Base-by-base conservation (phyloP, 192 early-diverging fungal genomes). In the Bifiguratus adelaidae region DNA sequence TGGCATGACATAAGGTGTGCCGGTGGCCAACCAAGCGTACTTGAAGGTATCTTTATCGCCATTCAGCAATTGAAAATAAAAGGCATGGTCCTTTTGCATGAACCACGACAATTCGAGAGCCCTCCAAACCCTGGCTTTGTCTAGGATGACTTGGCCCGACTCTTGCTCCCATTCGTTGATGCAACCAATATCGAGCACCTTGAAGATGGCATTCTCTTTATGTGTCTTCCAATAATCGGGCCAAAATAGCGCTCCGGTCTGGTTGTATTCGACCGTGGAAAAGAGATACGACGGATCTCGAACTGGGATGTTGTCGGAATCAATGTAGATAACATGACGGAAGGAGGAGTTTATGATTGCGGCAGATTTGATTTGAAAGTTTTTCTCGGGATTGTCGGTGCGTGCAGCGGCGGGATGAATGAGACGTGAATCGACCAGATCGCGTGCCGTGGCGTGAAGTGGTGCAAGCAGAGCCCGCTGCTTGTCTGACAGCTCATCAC, bases 171-270 rank as follows among this genome's bases (percentile, higher is more conserved):
- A 67, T 45, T 61, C 58, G 30, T 61, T 42, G 11, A 47, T 16
- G 29, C 58, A 67, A 7, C 19, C 22, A 44, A 61, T 49, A 36
- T 48, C 37, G 24, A 67, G 33, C n/a, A 61, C 47, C 38, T 50
- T 41, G 42, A 47, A 67, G n/a, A 64, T 60, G 2, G 19, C 47
- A 42, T 71, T 71, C 21, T 66, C 59, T 20, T 30, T 41, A 40
- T 51, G 36, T 25, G 68, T 71, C 49, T 56, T 54, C 57, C 62
- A 65, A 37, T 50, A 71, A 41, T 71, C 68, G 1, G 69, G 69
- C 71, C 71, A 74, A 27, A 74, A 73, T 11, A 74, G 21, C 1
- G 70, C 63, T 2, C 70, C 70, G 15, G 37, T 55, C 24, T 28
- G 19, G 27, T 52, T 25, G 42, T 59, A 75, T 29, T 62, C 51